Percentiles rank a stretch among this genome's conserved stretches.
Evolutionary conservation across 2,329 filamentous ascomycete genomes (phyloP).

Genomic region (Penicillium glabrum): DNA sequence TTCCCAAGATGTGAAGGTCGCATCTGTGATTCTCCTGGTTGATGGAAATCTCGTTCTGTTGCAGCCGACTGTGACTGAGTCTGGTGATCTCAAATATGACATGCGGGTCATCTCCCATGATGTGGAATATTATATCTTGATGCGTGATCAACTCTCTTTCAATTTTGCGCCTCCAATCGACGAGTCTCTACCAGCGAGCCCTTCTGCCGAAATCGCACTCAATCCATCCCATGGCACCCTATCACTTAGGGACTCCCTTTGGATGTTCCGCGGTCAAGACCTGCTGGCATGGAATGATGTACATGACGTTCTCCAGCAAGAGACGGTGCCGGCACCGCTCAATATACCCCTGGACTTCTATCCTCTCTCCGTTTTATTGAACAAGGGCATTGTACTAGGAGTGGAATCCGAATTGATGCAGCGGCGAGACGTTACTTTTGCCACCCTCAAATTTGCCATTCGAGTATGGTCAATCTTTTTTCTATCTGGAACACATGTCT

Average conservation of each 20-base stretch:
- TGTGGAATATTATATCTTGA: constrained; percentile 90
- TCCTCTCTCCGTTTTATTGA: constrained; percentile 80
- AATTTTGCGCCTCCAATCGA: constrained; percentile 50
- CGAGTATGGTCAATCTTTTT: constrained; percentile 56
- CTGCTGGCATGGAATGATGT: constrained; percentile 89
- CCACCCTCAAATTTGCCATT: constrained; percentile 83
- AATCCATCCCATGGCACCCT: constrained; percentile 48
- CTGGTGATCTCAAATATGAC: constrained; percentile 89
- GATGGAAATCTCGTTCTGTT: constrained; percentile 94
- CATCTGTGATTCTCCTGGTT: constrained; percentile 92
- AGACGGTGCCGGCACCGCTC: constrained; percentile 72
- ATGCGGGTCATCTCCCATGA: constrained; percentile 97
- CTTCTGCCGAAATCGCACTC: constrained; percentile 47
- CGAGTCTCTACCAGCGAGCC: constrained; percentile 50
- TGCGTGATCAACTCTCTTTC: constrained; percentile 73
- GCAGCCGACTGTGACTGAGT: constrained; percentile 78
- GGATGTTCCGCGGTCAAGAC: constrained; percentile 87
- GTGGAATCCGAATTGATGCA: constrained; percentile 94
- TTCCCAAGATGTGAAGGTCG: constrained; percentile 89
- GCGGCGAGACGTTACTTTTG: constrained; percentile 85
- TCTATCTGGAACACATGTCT: background rate
- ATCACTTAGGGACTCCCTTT: constrained; percentile 80
- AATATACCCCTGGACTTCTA: constrained; percentile 91
- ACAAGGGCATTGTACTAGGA: constrained; percentile 85
- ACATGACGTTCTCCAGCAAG: constrained; percentile 74